Evolutionary conservation across 768 basidiomycete species (phyloP), one percentile per base, ranked within the genome.

Genomic region (Mycena filopes): DNA sequence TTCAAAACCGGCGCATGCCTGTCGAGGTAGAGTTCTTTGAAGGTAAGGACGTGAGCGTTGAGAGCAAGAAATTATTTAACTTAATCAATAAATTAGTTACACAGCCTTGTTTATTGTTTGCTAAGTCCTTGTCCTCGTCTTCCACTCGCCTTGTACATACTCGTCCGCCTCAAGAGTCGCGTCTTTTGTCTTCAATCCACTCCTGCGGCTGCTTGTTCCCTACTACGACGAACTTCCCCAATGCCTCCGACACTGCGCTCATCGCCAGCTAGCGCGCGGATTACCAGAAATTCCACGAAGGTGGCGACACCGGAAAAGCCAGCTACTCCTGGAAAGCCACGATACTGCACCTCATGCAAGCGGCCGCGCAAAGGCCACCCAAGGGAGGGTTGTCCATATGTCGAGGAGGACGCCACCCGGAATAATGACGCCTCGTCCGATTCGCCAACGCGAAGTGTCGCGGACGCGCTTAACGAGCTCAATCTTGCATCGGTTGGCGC

Each of bases 321-420:
- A 0, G 21, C 42, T 26, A 68, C 58, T 20, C 68, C 68, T 12
- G 38, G 51, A 20, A 62, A 53, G 51, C 64, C 68, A 12, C 63
- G 64, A 23, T 57, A 54, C 36, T 69, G 68, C 54, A 50, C 64
- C 9, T 54, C 55, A 15, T 69, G 68, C 60, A 66, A 66, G 36
- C 63, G 56, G 4, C 68, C 68, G 25, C 63, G 68, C n/a, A 65
- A 66, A 26, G 68, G 68, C 15, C 68, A 69, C 28, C 68, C 68
- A 25, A 36, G 68, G 18, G 38, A 61, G 29, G 68, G 68, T 16
- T 69, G 68, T 40, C 68, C 68, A 18, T 66, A 33, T n/a, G n/a
- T 58, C 46, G 46, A 43, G n/a, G 60, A 65, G 9, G 38, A 57
- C 23, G 42, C n/a, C 23, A 55, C 15, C 16, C 51, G n/a, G n/a